A percentile compares a stretch with the other conserved stretches of the same genome.
Conservation (phyloP, 306 rosid genomes). For the Ziziphus jujuba region DNA sequence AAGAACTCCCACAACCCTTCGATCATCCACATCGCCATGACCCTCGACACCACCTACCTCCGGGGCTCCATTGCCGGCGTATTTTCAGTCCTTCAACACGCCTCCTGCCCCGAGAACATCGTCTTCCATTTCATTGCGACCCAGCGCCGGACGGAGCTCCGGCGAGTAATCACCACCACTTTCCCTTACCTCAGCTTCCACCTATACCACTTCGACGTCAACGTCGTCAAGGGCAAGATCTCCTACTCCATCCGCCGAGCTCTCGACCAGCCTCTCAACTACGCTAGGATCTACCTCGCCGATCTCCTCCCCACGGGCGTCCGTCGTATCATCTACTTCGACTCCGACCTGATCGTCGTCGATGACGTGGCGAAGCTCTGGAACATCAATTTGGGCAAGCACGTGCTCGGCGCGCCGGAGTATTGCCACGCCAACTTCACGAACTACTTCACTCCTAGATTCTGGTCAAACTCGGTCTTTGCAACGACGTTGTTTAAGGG, state of each 20-base stretch:
- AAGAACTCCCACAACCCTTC: constrained; percentile 37
- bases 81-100: constrained; percentile 80
- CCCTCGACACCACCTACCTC: constrained; percentile 77
- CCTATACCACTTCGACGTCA: constrained; percentile 72
- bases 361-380: constrained; percentile 91
- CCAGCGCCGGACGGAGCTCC: constrained; percentile 54
- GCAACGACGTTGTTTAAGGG: constrained; percentile 50
- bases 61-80: constrained; percentile 90
- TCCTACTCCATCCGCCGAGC: constrained; percentile 81
- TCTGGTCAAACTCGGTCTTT: constrained; percentile 60
- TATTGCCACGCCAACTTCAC: constrained; percentile 93
- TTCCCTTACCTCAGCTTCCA: constrained; percentile 73
- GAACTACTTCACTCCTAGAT: constrained; percentile 67
- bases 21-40: constrained; percentile 85
- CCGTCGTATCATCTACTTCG: constrained; percentile 76
- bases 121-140: constrained; percentile 82
- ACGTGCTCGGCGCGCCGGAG: constrained; percentile 84
- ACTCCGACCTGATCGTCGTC: constrained; percentile 80
- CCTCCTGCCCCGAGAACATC: constrained; percentile 80
- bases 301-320: constrained; percentile 62
- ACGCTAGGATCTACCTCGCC: constrained; percentile 87
- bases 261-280: constrained; percentile 84
- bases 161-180: constrained; percentile 58
- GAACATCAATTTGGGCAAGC: constrained; percentile 56
- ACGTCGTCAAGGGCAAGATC: constrained; percentile 75